These are phyloP conservation scores for Isatis lusitanica DNA, from an alignment of 441 rosid genomes.

Conservation along the genomic window DNA sequence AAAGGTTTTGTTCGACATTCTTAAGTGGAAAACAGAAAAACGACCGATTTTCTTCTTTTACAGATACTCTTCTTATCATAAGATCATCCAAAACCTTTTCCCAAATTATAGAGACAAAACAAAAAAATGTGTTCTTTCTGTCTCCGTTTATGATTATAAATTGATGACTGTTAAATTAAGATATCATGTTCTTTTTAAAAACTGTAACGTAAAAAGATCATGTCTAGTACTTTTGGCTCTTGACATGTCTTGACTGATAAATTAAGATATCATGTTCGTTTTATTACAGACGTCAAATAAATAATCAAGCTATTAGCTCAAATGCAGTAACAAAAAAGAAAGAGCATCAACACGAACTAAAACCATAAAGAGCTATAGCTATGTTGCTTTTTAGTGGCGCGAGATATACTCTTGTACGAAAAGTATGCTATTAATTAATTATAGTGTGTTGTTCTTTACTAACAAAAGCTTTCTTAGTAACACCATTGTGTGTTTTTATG, in stretches of 20 bases:
- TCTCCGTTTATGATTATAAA: background rate
- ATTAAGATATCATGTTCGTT: no score
- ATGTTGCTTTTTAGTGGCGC: slow-evolving; percentile 32
- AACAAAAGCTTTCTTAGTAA: slow-evolving; percentile 8
- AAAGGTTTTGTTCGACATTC: background rate
- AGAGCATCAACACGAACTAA: background rate
- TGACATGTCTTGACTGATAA: no score
- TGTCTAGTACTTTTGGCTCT: slow-evolving; percentile 1
- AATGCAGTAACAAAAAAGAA: background rate
- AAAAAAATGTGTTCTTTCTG: background rate
- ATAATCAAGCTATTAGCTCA: background rate
- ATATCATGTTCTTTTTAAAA: background rate
- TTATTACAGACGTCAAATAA: slow-evolving; percentile 6
- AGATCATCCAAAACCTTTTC: background rate
- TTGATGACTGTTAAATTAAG: background rate
- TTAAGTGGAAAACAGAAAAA: background rate
- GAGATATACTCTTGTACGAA: slow-evolving; percentile 22
- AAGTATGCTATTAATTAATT: slow-evolving; percentile 3
- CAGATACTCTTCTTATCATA: background rate
- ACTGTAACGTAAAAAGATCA: background rate
- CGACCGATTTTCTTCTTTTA: background rate
- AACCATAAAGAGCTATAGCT: background rate
- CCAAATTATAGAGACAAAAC: background rate
- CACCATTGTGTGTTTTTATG: background rate
- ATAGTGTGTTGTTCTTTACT: background rate